A percentile compares a stretch with the other conserved stretches of the same genome.
Evolutionary conservation across 2,329 filamentous ascomycete species (phyloP).

Genomic region (Aspergillus sp.): DNA sequence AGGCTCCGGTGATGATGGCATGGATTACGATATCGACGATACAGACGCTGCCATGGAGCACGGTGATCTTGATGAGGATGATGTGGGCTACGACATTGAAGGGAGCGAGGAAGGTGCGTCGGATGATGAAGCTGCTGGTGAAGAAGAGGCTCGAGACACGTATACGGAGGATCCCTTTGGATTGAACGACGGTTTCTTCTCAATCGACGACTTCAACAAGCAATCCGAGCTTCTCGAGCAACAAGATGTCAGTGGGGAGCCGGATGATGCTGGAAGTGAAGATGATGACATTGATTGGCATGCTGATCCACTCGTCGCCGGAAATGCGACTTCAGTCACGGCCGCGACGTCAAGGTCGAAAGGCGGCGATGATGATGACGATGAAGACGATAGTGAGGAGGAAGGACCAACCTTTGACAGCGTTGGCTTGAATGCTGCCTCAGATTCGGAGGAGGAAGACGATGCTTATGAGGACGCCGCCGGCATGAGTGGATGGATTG

Average conservation of each 20-base stretch:
- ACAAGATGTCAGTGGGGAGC: conserved; percentile 74
- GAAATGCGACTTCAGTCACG: conserved; percentile 8
- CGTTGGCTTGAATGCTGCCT: conserved; percentile 65
- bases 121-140: conserved; percentile 29
- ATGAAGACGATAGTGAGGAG: conserved; percentile 56
- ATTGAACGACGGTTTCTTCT: conserved; percentile 97
- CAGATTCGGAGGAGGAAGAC: conserved; percentile 65
- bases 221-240: conserved; percentile 87
- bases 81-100: conserved; percentile 11
- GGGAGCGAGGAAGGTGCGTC: conserved; percentile 7
- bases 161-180: conserved; percentile 74
- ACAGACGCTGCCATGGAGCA: background rate
- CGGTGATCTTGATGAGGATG: background rate
- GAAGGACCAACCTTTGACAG: conserved; percentile 81
- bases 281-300: conserved; percentile 86
- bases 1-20: conserved; percentile 8
- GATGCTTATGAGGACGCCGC: conserved; percentile 51
- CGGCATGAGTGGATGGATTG: conserved; percentile 60
- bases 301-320: conserved; percentile 64
- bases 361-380: conserved; percentile 52
- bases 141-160: conserved; percentile 43
- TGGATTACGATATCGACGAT: background rate
- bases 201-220: conserved; percentile 94
- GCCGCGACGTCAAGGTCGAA: conserved; percentile 14
- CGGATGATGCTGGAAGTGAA: conserved; percentile 71